phyloP scores from a whole-genome alignment of 2,329 filamentous ascomycete genomes.

The Epichloe amarillans region DNA sequence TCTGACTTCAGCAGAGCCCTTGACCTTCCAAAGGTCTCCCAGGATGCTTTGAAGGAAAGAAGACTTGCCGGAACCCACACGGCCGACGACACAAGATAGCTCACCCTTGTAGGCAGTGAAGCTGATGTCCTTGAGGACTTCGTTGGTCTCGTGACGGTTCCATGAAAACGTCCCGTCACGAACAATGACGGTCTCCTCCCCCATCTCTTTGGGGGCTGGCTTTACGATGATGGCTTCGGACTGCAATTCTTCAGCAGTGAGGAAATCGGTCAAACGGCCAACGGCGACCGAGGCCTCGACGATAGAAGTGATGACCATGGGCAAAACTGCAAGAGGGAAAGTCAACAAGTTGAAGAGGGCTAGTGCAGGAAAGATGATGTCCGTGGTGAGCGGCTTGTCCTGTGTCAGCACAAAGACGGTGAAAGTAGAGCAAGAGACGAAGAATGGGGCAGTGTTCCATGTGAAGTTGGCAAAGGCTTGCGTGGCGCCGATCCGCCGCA shows the following conservation, averaged over 20 bases:
- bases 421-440: slow-evolving; percentile 95
- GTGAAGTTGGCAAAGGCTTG: slow-evolving; percentile 95
- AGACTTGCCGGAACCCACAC: slow-evolving; percentile 91
- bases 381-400: slow-evolving; percentile 70
- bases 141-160: slow-evolving; percentile 66
- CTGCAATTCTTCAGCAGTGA: slow-evolving; percentile 83
- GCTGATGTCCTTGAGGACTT: slow-evolving; percentile 68
- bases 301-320: slow-evolving; percentile 95
- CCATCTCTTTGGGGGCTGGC: slow-evolving; percentile 57
- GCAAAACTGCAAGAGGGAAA: slow-evolving; percentile 84
- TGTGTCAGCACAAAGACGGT: slow-evolving; percentile 82
- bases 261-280: slow-evolving; percentile 68
- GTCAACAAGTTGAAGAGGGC: slow-evolving; percentile 93
- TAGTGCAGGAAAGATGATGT: slow-evolving; percentile 87
- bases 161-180: slow-evolving; percentile 84
- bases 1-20: slow-evolving; percentile 69
- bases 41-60: slow-evolving; percentile 80
- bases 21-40: slow-evolving; percentile 81
- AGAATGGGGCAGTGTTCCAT: slow-evolving; percentile 93
- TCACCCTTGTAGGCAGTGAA: slow-evolving; percentile 87
- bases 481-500: slow-evolving; percentile 89
- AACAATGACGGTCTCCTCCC: slow-evolving; percentile 83
- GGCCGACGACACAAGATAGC: slow-evolving; percentile 80
- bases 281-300: slow-evolving; percentile 94
- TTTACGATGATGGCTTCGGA: slow-evolving; percentile 62